A percentile compares a stretch with the other conserved stretches of the same genome.
phyloP scores from a whole-genome alignment of 2,329 filamentous ascomycete species.

The Scopulariopsis brevicaulis region DNA sequence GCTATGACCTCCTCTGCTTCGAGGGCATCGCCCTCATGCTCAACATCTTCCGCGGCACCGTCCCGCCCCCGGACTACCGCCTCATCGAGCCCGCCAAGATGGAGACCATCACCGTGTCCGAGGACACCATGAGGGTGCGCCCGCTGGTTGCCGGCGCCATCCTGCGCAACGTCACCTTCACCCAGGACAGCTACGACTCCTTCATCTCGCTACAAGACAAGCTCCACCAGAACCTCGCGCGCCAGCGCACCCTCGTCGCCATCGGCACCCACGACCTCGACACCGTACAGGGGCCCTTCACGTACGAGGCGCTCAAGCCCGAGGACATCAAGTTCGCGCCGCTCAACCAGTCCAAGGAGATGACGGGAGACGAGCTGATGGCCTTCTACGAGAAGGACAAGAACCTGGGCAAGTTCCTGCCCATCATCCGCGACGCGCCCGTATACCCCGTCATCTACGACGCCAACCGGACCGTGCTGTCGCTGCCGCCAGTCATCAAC shows the following conservation, averaged over 20 bases:
- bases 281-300: constrained; percentile 87
- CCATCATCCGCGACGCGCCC: constrained; percentile 87
- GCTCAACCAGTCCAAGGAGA: constrained; percentile 80
- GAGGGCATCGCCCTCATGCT: constrained; percentile 93
- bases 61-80: constrained; percentile 67
- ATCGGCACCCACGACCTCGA: constrained; percentile 97
- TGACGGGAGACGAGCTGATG: constrained; percentile 87
- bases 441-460: constrained; percentile 96
- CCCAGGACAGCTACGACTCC: constrained; percentile 81
- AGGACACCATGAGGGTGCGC: constrained; percentile 65
- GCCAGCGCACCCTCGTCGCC: constrained; percentile 86
- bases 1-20: constrained; percentile 91
- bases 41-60: constrained; percentile 80
- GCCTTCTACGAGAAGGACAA: constrained; percentile 90
- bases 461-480: constrained; percentile 75
- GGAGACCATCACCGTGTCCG: constrained; percentile 69
- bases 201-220: constrained; percentile 99
- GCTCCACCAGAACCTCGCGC: constrained; percentile 88
- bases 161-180: constrained; percentile 83
- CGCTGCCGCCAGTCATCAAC: constrained; percentile 95
- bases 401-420: constrained; percentile 79
- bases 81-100: constrained; percentile 66
- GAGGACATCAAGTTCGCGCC: constrained; percentile 85
- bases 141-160: constrained; percentile 86
- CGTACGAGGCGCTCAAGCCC: constrained; percentile 87